Base-by-base conservation (phyloP, 108 stramenopile species). In the Cyclotella choctawhatcheeana region DNA sequence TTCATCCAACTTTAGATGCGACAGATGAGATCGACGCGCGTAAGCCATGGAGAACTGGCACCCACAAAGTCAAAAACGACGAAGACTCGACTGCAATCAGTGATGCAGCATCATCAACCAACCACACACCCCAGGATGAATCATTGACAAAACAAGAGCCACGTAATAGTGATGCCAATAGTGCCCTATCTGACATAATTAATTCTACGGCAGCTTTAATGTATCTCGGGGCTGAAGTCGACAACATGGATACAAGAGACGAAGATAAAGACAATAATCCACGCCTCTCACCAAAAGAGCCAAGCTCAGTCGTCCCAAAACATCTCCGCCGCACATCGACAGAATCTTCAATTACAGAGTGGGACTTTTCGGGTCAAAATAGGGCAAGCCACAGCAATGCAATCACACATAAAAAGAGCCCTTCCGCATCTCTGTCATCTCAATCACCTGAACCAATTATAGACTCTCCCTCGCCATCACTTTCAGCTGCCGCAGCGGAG, bases 11-110 rank as follows among this genome's bases (percentile, higher is more conserved):
- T 12, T 2, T 12, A n/a, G 55, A 30, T 18, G 29, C 47, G 22
- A 67, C 33, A 37, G 58, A 48, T 27, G 70, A 78, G 47, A 71
- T 61, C 18, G 65, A 78, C 54, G 48, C 58, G 12, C 64, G 58
- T 17, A 78, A 66, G 31, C 77, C 77, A 8, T 78, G 77, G 77
- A 64, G 52, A 53, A 69, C 69, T 37, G 40, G 55, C 24, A 20
- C 55, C 27, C 63, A 44, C 43, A 58, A 63, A 5, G 60, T 17
- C n/a, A 14, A 2, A 18, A 30, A 0, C 13, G n/a, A 56, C 20
- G 30, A 30, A 10, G 29, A 30, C 30, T 64, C 63, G 6, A 2
- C 24, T 45, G 25, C 1, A 10, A 0, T 26, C 2, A 64, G 63
- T 29, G 17, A 64, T 52, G 63, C 32, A 16, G 26, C 3, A 44